Percentiles rank a stretch among this genome's conserved stretches.
These are phyloP conservation scores for Phyllosticta ampelicida DNA, from an alignment of 2,329 filamentous ascomycete genomes.

Conservation along the genomic window DNA sequence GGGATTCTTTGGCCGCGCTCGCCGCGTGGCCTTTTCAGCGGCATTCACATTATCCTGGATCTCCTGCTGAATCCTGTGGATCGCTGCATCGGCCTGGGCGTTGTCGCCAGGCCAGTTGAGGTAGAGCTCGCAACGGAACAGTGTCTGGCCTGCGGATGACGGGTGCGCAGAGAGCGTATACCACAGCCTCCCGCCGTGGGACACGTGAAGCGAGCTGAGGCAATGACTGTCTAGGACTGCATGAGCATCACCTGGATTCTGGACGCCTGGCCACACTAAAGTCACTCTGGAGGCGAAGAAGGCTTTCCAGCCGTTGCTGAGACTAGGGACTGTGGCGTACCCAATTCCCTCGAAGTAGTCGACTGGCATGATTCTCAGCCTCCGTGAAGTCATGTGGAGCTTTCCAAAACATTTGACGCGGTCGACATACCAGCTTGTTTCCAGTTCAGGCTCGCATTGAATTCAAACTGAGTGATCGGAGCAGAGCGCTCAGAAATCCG, in stretches of 20 bases:
- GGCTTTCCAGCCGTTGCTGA: neutral
- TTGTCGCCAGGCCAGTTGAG: conserved; percentile 1
- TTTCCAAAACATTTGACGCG: neutral
- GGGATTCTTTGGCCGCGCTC: neutral
- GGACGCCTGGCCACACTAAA: neutral
- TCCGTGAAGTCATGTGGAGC: neutral
- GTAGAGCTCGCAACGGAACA: conserved; percentile 13
- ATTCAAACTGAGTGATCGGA: conserved; percentile 25
- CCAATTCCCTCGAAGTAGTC: neutral
- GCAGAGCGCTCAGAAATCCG: conserved; percentile 11
- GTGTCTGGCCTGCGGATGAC: conserved; percentile 4
- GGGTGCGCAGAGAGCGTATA: conserved; percentile 11
- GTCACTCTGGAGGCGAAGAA: neutral
- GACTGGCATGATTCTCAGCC: conserved; percentile 10
- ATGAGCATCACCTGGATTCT: neutral
- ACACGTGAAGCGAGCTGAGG: conserved; percentile 8
- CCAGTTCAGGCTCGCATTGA: conserved; percentile 31
- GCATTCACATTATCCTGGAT: conserved; percentile 8
- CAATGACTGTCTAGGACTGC: neutral
- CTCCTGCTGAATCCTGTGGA: conserved; percentile 10
- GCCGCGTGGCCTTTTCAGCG: conserved; percentile 4
- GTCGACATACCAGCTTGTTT: conserved; percentile 20
- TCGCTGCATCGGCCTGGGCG: neutral
- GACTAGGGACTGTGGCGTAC: neutral
- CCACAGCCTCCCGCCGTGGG: conserved; percentile 11